A percentile compares a stretch with the other conserved stretches of the same genome.
Evolutionary conservation across 805 yeast species (phyloP).

Genomic region (Candida michaelii): DNA sequence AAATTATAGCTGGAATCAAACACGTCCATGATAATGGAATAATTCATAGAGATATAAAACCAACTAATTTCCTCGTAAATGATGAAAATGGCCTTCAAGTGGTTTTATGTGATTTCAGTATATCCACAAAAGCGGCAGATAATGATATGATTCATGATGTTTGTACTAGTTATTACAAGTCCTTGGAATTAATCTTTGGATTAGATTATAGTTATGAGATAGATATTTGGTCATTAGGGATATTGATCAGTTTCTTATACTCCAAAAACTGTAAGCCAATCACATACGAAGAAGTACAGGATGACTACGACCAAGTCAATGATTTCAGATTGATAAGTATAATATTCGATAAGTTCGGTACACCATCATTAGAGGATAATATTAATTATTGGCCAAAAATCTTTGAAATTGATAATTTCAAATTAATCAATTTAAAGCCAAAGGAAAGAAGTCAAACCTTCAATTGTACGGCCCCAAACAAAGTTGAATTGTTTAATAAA

Average conservation of each 20-base stretch:
- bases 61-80: slow-evolving; percentile 33
- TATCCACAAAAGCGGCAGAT: slow-evolving; percentile 17
- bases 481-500: slow-evolving; percentile 30
- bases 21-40: slow-evolving; percentile 33
- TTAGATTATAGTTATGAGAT: slow-evolving; percentile 53
- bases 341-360: slow-evolving; percentile 60
- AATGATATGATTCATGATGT: slow-evolving; percentile 56
- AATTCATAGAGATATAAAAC: slow-evolving; percentile 45
- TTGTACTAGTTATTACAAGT: slow-evolving; percentile 64
- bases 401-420: slow-evolving; percentile 28
- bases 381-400: slow-evolving; percentile 38
- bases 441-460: slow-evolving; percentile 9
- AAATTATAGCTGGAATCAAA: slow-evolving; percentile 24
- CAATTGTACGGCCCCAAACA: slow-evolving; percentile 11
- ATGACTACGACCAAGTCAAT: slow-evolving; percentile 30
- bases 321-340: slow-evolving; percentile 61
- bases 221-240: slow-evolving; percentile 75
- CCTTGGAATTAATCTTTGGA: slow-evolving; percentile 73
- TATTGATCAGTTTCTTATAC: slow-evolving; percentile 55
- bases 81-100: slow-evolving; percentile 21
- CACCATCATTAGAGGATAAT: slow-evolving; percentile 43
- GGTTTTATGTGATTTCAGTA: slow-evolving; percentile 66
- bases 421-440: slow-evolving; percentile 23
- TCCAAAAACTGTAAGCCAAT: slow-evolving; percentile 28
- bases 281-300: slow-evolving; percentile 21